Evolutionary conservation across 2,329 filamentous ascomycete species (phyloP), one percentile per base, ranked within the genome.

Genomic region (Alternaria ethzedia): DNA sequence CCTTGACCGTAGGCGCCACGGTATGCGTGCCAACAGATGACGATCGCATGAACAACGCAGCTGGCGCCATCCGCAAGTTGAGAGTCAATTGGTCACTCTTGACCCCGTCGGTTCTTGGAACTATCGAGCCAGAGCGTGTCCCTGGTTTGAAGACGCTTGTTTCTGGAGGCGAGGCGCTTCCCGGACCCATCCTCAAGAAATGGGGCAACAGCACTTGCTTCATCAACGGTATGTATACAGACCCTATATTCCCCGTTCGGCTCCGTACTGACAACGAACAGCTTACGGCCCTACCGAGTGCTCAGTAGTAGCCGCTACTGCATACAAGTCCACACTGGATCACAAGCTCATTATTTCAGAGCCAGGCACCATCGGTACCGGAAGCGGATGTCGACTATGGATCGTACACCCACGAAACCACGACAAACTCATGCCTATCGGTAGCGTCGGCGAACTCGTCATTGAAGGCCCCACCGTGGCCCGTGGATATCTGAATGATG

Each of bases 11-110:
- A 3, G 85, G 85, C 13, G 86, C 84, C 2, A 83, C 82, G 21
- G 78, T 87, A 11, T 87, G 85, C 70, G 85, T 88, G 6, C 85
- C 86, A 0, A 86, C 84, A 0, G 86, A 88, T 26, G 81, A 85
- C 49, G 84, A 85, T 47, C 80, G 86, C 3, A 82, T 87, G 72
- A 86, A 86, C 67, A 81, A 86, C 62, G 71, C 85, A 26, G 83
- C 82, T 61, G 83, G 82, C 5, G 82, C 82, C 15, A 78, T 79
- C 36, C 71, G 58, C 52, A 76, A 64, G 28, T 57, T 73, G 25
- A 75, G 70, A 25, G 74, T 68, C 9, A 76, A 71, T 13, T 78
- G 70, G 74, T 68, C 69, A 5, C 67, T 78, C 12, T 32, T 78
- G 10, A 79, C 77, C 5, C 76, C 77, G 3, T 75, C 75, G 12